Percentiles rank a stretch among this genome's conserved stretches.
These are phyloP conservation scores for Penicillium arizonense DNA, from an alignment of 495 filamentous ascomycete species.

Conservation along the genomic window DNA sequence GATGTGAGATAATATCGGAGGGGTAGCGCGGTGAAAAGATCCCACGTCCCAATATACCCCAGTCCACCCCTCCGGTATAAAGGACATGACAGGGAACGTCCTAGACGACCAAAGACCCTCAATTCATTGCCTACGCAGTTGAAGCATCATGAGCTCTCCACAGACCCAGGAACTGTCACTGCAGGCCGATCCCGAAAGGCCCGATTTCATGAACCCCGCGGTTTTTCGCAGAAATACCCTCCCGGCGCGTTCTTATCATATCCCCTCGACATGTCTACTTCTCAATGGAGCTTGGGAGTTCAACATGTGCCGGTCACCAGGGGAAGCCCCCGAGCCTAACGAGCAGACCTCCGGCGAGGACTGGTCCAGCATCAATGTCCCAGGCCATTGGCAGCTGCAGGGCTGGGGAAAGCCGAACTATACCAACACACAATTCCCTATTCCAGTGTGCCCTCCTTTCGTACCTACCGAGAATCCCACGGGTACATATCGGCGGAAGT, in stretches of 20 bases:
- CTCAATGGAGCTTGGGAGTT: constrained; percentile 65
- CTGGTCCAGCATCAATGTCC: constrained; percentile 58
- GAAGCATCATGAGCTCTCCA: not conserved
- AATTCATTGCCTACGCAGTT: not conserved
- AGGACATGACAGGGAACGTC: not conserved
- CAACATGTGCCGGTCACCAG: constrained; percentile 48
- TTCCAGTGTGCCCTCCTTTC: constrained; percentile 57
- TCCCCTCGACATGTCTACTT: constrained; percentile 45
- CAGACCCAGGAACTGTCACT: not conserved
- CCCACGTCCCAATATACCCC: too few species aligned
- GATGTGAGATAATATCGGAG: not conserved
- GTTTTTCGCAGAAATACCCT: constrained; percentile 64
- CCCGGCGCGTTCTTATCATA: constrained; percentile 59
- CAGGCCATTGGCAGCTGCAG: constrained; percentile 70
- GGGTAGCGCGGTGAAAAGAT: not conserved
- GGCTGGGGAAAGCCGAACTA: constrained; percentile 64
- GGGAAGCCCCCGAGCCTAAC: constrained; percentile 41
- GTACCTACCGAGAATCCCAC: constrained; percentile 61
- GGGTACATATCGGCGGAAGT: constrained; percentile 56
- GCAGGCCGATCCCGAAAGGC: not conserved
- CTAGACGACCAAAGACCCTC: too few species aligned
- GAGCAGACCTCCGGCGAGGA: constrained; percentile 15
- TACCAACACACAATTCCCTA: constrained; percentile 63
- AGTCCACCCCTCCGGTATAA: not conserved
- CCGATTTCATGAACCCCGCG: constrained; percentile 13